Evolutionary conservation across 2,329 filamentous ascomycete genomes (phyloP), one percentile per base, ranked within the genome.

Genomic region (Xylariaceae sp.): DNA sequence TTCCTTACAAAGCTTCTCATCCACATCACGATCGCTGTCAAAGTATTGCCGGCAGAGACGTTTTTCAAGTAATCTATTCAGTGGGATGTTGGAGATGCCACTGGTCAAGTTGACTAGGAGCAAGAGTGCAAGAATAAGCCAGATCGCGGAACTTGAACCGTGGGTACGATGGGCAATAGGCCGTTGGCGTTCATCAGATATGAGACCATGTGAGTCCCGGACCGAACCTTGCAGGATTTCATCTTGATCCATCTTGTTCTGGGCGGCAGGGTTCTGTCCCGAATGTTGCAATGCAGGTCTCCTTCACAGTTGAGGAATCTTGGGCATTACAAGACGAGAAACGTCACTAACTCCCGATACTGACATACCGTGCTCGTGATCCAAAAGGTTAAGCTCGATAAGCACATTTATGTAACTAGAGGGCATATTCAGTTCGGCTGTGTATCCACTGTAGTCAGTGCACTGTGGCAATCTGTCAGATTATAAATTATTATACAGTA

Each of bases 1-100:
- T 8, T 80, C 64, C 62, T 85, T 85, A 67, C 82, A 85, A 3
- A 81, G 63, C 52, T 73, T 67, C 65, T 85, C 82, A 1, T 75
- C 72, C 1, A 84, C 67, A 18, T 66, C 66, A 4, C 76, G 77
- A 45, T 72, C 65, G 6, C 48, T 57, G 11, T 53, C 53, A 60
- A 83, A 84, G 63, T 81, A 75, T 16, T 80, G 76, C 20, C 72
- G 67, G 50, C 82, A 85, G 5, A 81, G 68, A 1, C 77, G 72
- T 18, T 70, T 68, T 64, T 81, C 78, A 20, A 80, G 69, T 5
- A 79, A 68, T 16, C 77, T 68, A 46, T 75, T 79, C 4, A 78
- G 67, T 0, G 78, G 77, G 7, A 80, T 70, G 52, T 77, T 76
- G 49, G 79, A 78, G 3, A 81, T 70, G 55, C 76, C 79, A 57